Evolutionary conservation across 139 green algal species (phyloP).

Genomic region (Haematococcus lacustris): DNA sequence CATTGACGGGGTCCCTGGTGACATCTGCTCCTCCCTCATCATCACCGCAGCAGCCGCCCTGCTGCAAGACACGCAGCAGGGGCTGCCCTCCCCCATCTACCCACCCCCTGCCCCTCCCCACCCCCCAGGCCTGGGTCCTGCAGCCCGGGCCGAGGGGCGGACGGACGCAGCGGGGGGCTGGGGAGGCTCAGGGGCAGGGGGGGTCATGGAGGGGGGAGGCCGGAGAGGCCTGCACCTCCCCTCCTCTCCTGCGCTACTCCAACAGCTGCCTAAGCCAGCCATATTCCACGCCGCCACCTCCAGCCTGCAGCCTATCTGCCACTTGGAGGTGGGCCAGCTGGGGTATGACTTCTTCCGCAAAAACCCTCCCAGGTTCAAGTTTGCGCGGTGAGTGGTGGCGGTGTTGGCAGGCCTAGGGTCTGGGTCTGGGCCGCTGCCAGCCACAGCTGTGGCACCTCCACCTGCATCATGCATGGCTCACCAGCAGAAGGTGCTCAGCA

Average conservation of each 20-base stretch:
- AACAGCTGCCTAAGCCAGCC: neutral
- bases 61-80: neutral
- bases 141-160: no score
- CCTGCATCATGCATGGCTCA: neutral
- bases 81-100: neutral
- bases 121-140: no score
- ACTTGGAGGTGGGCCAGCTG: neutral
- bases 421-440: neutral
- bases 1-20: slow-evolving; percentile 47
- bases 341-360: neutral
- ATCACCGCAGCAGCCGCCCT: slow-evolving; percentile 33
- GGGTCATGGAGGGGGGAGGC: neutral
- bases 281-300: neutral
- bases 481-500: neutral
- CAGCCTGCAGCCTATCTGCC: neutral
- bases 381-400: neutral
- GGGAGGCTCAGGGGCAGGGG: neutral
- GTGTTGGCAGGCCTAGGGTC: neutral
- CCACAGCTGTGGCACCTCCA: no score
- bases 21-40: slow-evolving; percentile 37
- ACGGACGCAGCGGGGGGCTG: neutral
- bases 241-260: neutral
- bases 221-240: neutral
- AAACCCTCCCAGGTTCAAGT: neutral
- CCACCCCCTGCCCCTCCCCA: neutral